Percentiles rank a stretch among this genome's conserved stretches.
Evolutionary conservation across 495 filamentous ascomycete species (phyloP).

Genomic region (Lasiosphaeria ovina): DNA sequence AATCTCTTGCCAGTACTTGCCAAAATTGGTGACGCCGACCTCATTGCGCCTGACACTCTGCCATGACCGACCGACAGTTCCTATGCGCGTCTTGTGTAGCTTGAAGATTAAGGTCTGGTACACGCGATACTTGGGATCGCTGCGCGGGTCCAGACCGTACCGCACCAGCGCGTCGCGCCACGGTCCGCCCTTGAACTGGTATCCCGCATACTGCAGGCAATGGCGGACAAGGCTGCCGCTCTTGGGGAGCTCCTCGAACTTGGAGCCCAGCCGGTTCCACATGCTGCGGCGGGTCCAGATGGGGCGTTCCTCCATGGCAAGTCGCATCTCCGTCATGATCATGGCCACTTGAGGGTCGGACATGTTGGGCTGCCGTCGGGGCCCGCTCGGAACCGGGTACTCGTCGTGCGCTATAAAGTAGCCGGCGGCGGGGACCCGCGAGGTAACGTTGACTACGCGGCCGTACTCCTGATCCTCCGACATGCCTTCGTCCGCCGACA

Average conservation of each 20-base stretch:
- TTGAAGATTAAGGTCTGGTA: conserved; percentile 90
- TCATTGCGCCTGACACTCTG: conserved; percentile 35
- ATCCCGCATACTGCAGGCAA: conserved; percentile 74
- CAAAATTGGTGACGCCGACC: conserved; percentile 32
- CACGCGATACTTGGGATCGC: conserved; percentile 65
- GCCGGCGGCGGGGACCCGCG: conserved; percentile 50
- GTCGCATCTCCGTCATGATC: conserved; percentile 56
- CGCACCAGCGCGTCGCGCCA: conserved; percentile 84
- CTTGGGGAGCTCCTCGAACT: conserved; percentile 36
- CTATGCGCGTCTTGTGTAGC: conserved; percentile 44
- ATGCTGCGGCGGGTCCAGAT: conserved; percentile 83
- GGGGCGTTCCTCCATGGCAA: conserved; percentile 67
- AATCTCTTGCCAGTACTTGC: conserved; percentile 33
- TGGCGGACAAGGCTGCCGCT: conserved; percentile 55
- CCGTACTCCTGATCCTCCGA: conserved; percentile 31
- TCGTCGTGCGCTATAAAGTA: conserved; percentile 62
- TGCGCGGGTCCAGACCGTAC: conserved; percentile 82
- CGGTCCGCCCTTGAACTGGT: conserved; percentile 85
- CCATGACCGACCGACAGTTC: conserved; percentile 46
- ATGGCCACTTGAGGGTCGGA: conserved; percentile 52
- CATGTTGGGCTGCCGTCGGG: conserved; percentile 38
- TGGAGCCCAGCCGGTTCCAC: conserved; percentile 61
- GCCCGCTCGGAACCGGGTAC: conserved; percentile 38
- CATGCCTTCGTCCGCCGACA: conserved; percentile 20
- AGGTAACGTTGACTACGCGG: conserved; percentile 40